Conservation (phyloP, 31 red algal species). For the Asparagopsis taxiformis region DNA sequence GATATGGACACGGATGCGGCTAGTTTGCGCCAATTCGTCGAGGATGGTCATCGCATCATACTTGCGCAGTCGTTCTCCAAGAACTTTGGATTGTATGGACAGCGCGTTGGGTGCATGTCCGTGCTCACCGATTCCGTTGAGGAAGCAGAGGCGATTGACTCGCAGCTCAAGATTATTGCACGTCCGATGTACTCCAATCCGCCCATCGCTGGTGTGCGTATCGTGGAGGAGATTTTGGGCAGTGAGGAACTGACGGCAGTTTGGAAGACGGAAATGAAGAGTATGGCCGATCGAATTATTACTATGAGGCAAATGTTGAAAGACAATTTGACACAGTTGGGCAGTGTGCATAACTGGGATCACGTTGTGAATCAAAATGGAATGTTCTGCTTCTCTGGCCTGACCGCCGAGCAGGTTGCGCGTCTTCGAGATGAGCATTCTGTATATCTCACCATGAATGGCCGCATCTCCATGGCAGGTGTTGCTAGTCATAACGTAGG, state of each 20-base stretch:
- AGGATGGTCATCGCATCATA: slow-evolving; percentile 60
- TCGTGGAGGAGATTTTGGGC: slow-evolving; percentile 67
- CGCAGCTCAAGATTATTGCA: slow-evolving; percentile 75
- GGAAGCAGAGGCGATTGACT: slow-evolving; percentile 38
- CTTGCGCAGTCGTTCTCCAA: slow-evolving; percentile 86
- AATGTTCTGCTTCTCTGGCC: slow-evolving; percentile 87
- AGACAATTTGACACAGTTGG: slow-evolving; percentile 33
- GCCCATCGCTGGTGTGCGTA: slow-evolving; percentile 67
- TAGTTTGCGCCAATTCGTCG: slow-evolving; percentile 61
- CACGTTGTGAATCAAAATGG: slow-evolving; percentile 83
- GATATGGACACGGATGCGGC: slow-evolving; percentile 74
- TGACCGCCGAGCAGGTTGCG: slow-evolving; percentile 58
- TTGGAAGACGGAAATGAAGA: slow-evolving; percentile 79
- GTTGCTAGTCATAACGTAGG: slow-evolving; percentile 70
- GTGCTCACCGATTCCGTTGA: slow-evolving; percentile 40
- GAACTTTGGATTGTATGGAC: slow-evolving; percentile 95
- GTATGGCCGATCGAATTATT: slow-evolving; percentile 81
- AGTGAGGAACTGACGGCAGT: slow-evolving; percentile 38
- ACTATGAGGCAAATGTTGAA: slow-evolving; percentile 64
- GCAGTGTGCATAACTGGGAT: slow-evolving; percentile 50
- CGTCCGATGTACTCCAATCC: slow-evolving; percentile 85
- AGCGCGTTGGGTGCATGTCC: slow-evolving; percentile 80
- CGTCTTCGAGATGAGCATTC: slow-evolving; percentile 42
- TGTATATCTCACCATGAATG: slow-evolving; percentile 82
- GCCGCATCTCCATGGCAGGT: slow-evolving; percentile 90